phyloP scores from a whole-genome alignment of 208 protist genomes.

The Willaertia magna region DNA sequence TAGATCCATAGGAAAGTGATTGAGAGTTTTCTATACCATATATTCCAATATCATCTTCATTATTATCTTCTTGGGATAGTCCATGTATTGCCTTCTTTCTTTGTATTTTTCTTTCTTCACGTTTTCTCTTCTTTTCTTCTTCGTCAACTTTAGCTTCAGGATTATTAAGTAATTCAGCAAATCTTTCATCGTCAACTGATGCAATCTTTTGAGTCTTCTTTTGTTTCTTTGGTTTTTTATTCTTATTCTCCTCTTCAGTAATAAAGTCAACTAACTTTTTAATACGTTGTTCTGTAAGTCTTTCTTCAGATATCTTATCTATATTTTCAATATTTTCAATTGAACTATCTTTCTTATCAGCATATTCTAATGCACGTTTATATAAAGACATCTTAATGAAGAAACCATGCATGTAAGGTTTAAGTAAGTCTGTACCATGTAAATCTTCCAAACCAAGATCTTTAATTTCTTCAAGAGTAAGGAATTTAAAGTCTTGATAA shows the following conservation, averaged over 20 bases:
- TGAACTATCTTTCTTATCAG: not conserved
- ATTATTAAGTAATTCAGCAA: not conserved
- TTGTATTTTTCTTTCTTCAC: not conserved
- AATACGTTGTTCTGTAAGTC: not conserved
- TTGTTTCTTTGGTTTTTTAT: not conserved
- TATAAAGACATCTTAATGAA: slow-evolving; percentile 85
- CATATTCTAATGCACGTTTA: slow-evolving; percentile 29
- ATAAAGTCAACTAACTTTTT: not conserved
- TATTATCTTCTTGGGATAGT: too few relatives aligned
- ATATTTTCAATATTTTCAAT: not conserved
- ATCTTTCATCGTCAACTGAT: not conserved
- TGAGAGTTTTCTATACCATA: not conserved
- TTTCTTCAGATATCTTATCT: not conserved
- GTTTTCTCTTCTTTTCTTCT: not conserved
- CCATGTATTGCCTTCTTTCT: not conserved
- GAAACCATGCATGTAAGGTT: slow-evolving; percentile 92
- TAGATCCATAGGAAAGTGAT: not conserved
- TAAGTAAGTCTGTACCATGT: slow-evolving; percentile 73
- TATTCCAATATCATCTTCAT: not conserved
- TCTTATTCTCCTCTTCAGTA: not conserved
- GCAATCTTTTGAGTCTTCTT: not conserved
- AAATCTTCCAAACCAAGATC: slow-evolving; percentile 58
- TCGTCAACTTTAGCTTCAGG: not conserved
- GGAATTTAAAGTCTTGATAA: slow-evolving; percentile 96
- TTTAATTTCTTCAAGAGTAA: slow-evolving; percentile 81